These are phyloP conservation scores for Aspergillus hortae DNA, from an alignment of 2,329 filamentous ascomycete genomes.

Conservation along the genomic window DNA sequence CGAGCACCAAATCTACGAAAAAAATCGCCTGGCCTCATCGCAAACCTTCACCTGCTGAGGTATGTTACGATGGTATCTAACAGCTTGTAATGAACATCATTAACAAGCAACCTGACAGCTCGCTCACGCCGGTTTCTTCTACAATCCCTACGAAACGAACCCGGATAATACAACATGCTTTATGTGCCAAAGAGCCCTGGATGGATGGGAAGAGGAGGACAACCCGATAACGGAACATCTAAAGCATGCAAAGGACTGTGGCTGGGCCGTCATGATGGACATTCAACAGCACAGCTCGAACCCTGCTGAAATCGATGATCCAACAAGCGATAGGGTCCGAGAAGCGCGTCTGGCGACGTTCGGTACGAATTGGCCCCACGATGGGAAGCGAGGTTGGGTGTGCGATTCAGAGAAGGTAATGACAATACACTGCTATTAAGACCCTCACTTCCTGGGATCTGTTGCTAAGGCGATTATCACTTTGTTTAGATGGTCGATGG, in stretches of 20 bases:
- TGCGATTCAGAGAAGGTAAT: slow-evolving; percentile 82
- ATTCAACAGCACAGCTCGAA: slow-evolving; percentile 45
- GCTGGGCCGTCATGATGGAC: slow-evolving; percentile 76
- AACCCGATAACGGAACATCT: slow-evolving; percentile 81
- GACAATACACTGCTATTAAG: neutral
- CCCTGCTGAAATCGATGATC: slow-evolving; percentile 62
- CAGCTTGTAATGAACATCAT: neutral
- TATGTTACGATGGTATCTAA: slow-evolving; percentile 37
- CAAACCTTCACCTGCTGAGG: slow-evolving; percentile 61
- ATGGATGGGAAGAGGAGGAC: slow-evolving; percentile 89
- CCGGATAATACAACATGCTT: slow-evolving; percentile 91
- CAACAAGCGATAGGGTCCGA: slow-evolving; percentile 65
- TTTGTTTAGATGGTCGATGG: slow-evolving; percentile 71
- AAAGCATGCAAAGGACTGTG: slow-evolving; percentile 75
- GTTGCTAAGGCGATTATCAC: slow-evolving; percentile 13
- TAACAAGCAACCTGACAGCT: slow-evolving; percentile 53
- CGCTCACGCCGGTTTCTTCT: slow-evolving; percentile 88
- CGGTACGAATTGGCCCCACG: slow-evolving; percentile 81
- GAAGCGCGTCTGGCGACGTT: slow-evolving; percentile 82
- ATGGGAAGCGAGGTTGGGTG: slow-evolving; percentile 80
- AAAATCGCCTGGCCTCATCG: slow-evolving; percentile 73
- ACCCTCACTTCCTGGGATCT: slow-evolving; percentile 3
- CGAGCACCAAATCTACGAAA: slow-evolving; percentile 58
- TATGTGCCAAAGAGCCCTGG: slow-evolving; percentile 75
- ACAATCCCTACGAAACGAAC: slow-evolving; percentile 68